Conservation (phyloP, 2,329 filamentous ascomycete genomes). For the Fusarium coicis region DNA sequence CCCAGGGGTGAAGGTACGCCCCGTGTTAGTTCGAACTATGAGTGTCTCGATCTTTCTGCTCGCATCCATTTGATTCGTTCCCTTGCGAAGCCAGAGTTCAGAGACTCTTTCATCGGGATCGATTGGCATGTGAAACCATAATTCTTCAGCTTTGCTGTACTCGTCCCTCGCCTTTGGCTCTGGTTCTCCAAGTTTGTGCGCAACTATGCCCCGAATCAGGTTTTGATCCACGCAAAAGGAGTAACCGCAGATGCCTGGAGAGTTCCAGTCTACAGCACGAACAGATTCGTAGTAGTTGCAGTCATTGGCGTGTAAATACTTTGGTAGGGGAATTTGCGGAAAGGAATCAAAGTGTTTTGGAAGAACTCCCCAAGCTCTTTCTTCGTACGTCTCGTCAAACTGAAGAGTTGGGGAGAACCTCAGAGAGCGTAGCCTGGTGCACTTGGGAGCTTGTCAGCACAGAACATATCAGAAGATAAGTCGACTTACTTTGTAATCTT, state of each 20-base stretch:
- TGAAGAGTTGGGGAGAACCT: no score
- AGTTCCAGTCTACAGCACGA: background rate
- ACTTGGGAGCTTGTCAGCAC: no score
- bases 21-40: background rate
- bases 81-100: background rate
- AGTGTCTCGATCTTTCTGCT: background rate
- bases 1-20: background rate
- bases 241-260: background rate
- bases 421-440: background rate
- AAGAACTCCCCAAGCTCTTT: background rate
- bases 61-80: no score
- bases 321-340: background rate
- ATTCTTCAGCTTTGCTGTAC: fast-evolving
- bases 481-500: no score
- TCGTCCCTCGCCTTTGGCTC: background rate
- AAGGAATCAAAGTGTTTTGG: fast-evolving
- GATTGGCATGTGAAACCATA: background rate
- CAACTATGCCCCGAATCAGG: background rate
- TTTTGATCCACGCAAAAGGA: fast-evolving
- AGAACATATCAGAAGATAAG: no score
- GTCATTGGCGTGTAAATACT: no score
- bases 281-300: background rate
- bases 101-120: background rate
- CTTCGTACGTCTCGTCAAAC: no score
- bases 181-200: background rate